Percentiles rank a stretch among this genome's conserved stretches.
Conservation (phyloP, 129 eudicot genomes). For the Saposhnikovia divaricata region DNA sequence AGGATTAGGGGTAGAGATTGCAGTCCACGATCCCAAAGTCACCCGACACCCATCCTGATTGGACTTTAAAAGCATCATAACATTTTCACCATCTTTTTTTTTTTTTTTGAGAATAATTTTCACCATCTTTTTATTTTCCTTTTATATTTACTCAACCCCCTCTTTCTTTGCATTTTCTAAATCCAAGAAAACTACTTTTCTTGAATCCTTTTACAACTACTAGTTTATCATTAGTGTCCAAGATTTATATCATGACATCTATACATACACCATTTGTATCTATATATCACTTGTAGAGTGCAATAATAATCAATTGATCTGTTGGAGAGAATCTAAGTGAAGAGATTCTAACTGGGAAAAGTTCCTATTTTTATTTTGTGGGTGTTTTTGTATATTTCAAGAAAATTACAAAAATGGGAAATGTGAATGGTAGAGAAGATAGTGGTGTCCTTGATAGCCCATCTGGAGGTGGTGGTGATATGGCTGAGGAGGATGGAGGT, state of each 20-base stretch:
- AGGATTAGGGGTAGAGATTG: no score
- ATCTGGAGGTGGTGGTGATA: slow-evolving; percentile 33
- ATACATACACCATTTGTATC: background rate
- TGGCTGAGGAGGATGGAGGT: slow-evolving; percentile 36
- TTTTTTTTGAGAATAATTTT: no score
- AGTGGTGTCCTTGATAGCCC: slow-evolving; percentile 33
- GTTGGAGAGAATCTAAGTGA: background rate
- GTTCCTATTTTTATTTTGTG: background rate
- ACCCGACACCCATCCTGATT: no score
- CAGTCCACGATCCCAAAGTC: no score
- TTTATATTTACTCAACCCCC: background rate
- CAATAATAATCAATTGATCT: background rate
- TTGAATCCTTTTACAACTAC: background rate
- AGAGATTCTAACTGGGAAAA: slow-evolving; percentile 4
- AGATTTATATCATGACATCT: background rate
- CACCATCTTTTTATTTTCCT: background rate
- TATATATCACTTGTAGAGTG: background rate
- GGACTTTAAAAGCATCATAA: slow-evolving; percentile 10
- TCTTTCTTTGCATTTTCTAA: background rate
- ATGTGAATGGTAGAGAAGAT: slow-evolving; percentile 89
- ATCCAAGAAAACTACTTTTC: background rate
- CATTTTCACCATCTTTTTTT: no score
- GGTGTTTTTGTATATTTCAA: background rate
- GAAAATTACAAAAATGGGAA: slow-evolving; percentile 46
- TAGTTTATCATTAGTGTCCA: background rate